Conservation (phyloP, 371 early-diverging fungal genomes). For the Thermomucor indicae-seudaticae region DNA sequence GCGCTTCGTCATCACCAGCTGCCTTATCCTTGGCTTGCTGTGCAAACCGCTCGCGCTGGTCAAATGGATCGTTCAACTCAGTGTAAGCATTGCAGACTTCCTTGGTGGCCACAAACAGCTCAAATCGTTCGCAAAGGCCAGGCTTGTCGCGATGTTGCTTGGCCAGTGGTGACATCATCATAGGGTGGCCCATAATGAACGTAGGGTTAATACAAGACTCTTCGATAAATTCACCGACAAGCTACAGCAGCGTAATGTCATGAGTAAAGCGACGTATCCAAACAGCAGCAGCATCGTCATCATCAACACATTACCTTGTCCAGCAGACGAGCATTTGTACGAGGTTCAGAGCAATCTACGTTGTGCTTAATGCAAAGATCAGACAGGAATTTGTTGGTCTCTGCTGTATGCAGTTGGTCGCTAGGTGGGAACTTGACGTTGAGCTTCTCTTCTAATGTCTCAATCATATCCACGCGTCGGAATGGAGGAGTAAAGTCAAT, state of each 20-base stretch:
- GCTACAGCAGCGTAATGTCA: conserved; percentile 40
- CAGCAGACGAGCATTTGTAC: conserved; percentile 93
- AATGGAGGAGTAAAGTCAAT: conserved; percentile 98
- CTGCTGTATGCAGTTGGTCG: conserved; percentile 75
- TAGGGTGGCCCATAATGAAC: conserved; percentile 98
- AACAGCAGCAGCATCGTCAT: too few species aligned
- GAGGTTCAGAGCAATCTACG: conserved; percentile 93
- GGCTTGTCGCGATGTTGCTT: conserved; percentile 93
- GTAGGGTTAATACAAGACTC: conserved; percentile 94
- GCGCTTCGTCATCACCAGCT: conserved; percentile 99
- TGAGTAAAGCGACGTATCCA: too few species aligned
- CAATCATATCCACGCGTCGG: conserved; percentile 93
- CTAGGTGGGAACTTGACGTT: conserved; percentile 90
- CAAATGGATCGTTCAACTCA: conserved; percentile 98
- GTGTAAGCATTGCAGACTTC: conserved; percentile 99
- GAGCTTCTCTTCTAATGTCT: conserved; percentile 89
- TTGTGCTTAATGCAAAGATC: conserved; percentile 91
- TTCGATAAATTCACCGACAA: conserved; percentile 98
- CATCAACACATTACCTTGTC: conserved; percentile 80
- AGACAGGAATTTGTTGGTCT: conserved; percentile 84
- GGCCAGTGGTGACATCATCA: conserved; percentile 99
- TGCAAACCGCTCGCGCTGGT: conserved; percentile 96
- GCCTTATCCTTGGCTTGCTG: conserved; percentile 97
- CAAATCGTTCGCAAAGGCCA: conserved; percentile 99
- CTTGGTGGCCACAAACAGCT: conserved; percentile 99